Evolutionary conservation across 441 rosid genomes (phyloP).

Genomic region (Hura crepitans): DNA sequence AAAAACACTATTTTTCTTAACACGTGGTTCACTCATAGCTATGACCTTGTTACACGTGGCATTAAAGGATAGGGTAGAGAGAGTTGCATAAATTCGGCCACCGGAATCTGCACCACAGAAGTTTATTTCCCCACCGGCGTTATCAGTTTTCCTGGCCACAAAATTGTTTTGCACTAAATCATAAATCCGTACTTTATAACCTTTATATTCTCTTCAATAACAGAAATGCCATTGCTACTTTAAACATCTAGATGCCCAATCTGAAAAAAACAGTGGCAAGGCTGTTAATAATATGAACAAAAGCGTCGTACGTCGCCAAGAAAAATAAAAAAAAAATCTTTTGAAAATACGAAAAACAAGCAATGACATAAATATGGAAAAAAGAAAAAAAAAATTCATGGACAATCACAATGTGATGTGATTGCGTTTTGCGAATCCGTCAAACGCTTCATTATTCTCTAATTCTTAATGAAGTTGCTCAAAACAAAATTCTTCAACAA

Average conservation of each 20-base stretch:
- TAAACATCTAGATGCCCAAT: too few relatives aligned
- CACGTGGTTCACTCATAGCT: neutral
- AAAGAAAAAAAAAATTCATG: neutral
- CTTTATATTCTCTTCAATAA: neutral
- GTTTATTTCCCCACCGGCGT: neutral
- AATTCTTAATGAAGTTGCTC: neutral
- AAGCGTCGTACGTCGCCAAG: too few relatives aligned
- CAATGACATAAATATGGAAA: neutral
- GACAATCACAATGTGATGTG: neutral
- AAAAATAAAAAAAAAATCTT: neutral
- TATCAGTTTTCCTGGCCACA: slow-evolving; percentile 10
- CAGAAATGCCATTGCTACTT: neutral
- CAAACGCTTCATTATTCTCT: neutral
- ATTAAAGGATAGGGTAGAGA: neutral
- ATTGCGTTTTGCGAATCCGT: neutral
- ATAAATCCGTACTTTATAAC: neutral
- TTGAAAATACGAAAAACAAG: neutral
- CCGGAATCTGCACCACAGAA: neutral
- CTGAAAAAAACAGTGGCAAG: too few relatives aligned
- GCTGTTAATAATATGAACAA: neutral
- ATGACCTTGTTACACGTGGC: neutral
- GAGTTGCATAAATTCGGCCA: neutral
- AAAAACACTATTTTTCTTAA: too few relatives aligned
- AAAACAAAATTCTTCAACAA: neutral
- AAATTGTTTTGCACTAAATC: neutral